Percentiles rank a stretch among this genome's conserved stretches.
Evolutionary conservation across 2,329 filamentous ascomycete species (phyloP).

Genomic region (Venturia pyrina): DNA sequence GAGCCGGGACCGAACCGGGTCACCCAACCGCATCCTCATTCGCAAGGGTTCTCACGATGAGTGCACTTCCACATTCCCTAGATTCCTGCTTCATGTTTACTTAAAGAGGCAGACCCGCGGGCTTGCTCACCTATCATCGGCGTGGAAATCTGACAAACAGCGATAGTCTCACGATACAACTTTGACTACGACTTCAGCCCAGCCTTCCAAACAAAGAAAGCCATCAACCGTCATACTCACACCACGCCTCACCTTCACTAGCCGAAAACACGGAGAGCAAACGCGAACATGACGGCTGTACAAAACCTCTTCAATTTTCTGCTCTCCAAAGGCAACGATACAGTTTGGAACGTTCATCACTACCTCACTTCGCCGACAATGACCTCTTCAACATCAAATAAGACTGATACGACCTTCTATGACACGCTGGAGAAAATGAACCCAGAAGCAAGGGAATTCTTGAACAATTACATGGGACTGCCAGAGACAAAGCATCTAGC

Average conservation of each 20-base stretch:
- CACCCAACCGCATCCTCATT: neutral
- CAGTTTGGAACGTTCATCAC: neutral
- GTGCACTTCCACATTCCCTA: neutral
- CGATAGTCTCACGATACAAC: neutral
- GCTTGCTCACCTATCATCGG: neutral
- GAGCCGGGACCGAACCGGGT: neutral
- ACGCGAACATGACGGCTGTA: neutral
- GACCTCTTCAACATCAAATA: neutral
- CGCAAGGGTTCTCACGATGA: neutral
- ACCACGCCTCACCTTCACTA: neutral
- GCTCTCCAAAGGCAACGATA: neutral
- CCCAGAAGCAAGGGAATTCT: constrained; percentile 2
- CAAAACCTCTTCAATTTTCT: neutral
- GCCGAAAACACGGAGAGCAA: neutral
- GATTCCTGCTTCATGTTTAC: neutral
- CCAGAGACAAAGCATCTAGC: neutral
- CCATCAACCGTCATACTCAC: neutral
- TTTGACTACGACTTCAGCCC: neutral
- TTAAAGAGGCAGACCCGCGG: neutral
- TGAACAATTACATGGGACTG: neutral
- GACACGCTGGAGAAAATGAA: neutral
- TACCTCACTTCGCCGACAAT: neutral
- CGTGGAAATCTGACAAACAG: neutral
- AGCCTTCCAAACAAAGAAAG: neutral
- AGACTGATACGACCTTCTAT: neutral